Percentiles rank a stretch among this genome's conserved stretches.
These are phyloP conservation scores for Camellia sinensis DNA, from an alignment of 148 eudicot genomes.

Conservation along the genomic window DNA sequence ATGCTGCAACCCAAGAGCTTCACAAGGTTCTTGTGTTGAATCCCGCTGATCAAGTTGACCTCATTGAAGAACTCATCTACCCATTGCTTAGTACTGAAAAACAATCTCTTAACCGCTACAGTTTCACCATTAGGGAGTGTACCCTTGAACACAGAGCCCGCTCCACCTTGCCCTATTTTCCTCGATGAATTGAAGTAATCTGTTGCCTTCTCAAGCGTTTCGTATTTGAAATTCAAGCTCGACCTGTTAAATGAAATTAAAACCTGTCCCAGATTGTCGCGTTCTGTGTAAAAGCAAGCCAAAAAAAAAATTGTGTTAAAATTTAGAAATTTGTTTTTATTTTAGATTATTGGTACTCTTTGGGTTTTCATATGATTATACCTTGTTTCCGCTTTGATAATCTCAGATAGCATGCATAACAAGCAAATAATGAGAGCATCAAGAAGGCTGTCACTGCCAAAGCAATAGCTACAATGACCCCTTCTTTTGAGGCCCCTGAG, in stretches of 20 bases:
- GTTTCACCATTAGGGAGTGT: constrained; percentile 42
- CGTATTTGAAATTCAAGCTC: constrained; percentile 47
- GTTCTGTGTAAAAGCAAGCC: constrained; percentile 27
- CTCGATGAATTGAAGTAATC: constrained; percentile 40
- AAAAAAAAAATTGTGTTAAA: background rate
- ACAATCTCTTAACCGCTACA: constrained; percentile 67
- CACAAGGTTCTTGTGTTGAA: constrained; percentile 75
- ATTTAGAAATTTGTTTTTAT: background rate
- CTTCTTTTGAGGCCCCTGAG: constrained; percentile 24
- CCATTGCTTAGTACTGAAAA: constrained; percentile 56
- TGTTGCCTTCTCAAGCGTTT: constrained; percentile 56
- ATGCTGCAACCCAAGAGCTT: constrained; percentile 69
- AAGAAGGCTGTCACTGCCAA: constrained; percentile 32
- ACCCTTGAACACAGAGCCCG: constrained; percentile 69
- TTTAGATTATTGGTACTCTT: background rate
- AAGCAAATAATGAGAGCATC: constrained; percentile 32
- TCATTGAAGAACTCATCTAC: constrained; percentile 72
- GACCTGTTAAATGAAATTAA: constrained; percentile 38
- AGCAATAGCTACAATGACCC: constrained; percentile 30
- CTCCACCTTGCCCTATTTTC: constrained; percentile 71
- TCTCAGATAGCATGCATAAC: constrained; percentile 35
- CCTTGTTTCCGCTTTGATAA: constrained; percentile 35
- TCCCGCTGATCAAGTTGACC: constrained; percentile 56
- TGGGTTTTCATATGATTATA: constrained; percentile 10
- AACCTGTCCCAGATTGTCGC: constrained; percentile 34